phyloP scores from a whole-genome alignment of 177 flowering plant genomes.

The Telopea speciosissima region DNA sequence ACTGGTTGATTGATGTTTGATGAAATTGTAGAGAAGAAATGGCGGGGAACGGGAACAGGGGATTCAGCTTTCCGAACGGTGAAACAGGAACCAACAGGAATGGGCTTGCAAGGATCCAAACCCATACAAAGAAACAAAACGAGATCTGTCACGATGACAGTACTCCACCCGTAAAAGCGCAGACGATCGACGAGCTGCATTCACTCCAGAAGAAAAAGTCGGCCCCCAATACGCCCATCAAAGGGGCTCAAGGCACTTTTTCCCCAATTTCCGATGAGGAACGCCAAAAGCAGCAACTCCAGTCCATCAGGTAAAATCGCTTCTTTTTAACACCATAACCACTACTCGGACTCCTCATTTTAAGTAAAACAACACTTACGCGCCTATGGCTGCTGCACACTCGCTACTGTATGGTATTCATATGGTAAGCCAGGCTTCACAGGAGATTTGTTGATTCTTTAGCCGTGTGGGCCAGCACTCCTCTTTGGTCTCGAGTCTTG shows the following conservation, averaged over 20 bases:
- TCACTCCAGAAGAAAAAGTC: conserved; percentile 91
- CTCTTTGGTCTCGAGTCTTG: too few relatives aligned
- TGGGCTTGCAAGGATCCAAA: conserved; percentile 23
- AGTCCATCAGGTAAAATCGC: conserved; percentile 87
- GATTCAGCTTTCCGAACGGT: conserved; percentile 11
- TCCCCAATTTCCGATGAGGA: conserved; percentile 53
- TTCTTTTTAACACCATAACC: too few relatives aligned
- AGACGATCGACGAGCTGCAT: conserved; percentile 91
- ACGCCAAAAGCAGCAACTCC: conserved; percentile 76
- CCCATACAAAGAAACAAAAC: conserved; percentile 23
- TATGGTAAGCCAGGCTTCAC: too few relatives aligned
- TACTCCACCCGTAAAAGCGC: conserved; percentile 60
- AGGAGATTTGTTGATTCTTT: too few relatives aligned
- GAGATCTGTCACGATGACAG: conserved; percentile 79
- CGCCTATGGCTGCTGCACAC: too few relatives aligned
- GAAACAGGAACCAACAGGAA: conserved; percentile 8
- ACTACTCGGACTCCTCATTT: too few relatives aligned
- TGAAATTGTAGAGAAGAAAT: conserved; percentile 9
- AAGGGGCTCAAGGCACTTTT: conserved; percentile 24
- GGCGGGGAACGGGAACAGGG: conserved; percentile 43
- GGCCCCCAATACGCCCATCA: conserved; percentile 68
- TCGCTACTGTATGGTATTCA: too few relatives aligned
- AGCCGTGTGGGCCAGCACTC: too few relatives aligned
- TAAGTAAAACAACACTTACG: too few relatives aligned
- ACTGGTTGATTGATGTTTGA: neutral